Base-by-base conservation (phyloP, 2,329 filamentous ascomycete genomes). In the Aspergillus tamarii region DNA sequence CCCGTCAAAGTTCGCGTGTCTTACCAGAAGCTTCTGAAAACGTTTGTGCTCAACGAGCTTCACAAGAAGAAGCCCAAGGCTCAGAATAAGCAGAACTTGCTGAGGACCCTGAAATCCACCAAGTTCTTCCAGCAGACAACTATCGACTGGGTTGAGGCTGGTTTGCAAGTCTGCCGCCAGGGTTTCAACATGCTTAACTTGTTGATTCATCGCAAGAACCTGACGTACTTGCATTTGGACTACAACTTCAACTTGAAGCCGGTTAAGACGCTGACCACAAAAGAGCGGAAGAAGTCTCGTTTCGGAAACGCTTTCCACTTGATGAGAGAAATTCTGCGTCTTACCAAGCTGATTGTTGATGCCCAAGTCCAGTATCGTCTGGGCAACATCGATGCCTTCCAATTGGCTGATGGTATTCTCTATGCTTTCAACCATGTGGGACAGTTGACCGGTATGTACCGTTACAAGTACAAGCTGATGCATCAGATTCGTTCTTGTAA, bases 401-500 rank as follows among this genome's bases (percentile, higher is more conserved):
- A 99, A 78, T 89, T 99, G 68, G 95, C 95, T 4, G 95, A 99
- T 78, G 95, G 95, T 78, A 99, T 99, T 62, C 84, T 98, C n/a
- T 99, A 99, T 72, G 96, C 95, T 21, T 99, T 99, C 83, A 99
- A 99, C 81, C 95, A 99, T 72, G 95, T 99, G 62, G 95, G 95
- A 66, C 96, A 99, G 79, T 84, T 99, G 66, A 99, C 95, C 19
- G 95, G 95, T 77, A 99, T 99, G 95, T 99, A 99, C 81, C 91
- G 95, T 65, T 99, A 99, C 87, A 99, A 99, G 85, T 99, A 99
- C 84, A 99, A 99, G 85, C 85, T 99, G 62, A 99, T 99, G 95
- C 95, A 99, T 78, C 95, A 99, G 80, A 99, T 99, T 72, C 92
- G 95, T 72, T 96, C 95, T 0, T 99, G 95, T 84, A 99, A 99